Evolutionary conservation across 176 grass and related monocot genomes (phyloP), one percentile per base, ranked within the genome.

Genomic region (Dendrocalamus sinicus): DNA sequence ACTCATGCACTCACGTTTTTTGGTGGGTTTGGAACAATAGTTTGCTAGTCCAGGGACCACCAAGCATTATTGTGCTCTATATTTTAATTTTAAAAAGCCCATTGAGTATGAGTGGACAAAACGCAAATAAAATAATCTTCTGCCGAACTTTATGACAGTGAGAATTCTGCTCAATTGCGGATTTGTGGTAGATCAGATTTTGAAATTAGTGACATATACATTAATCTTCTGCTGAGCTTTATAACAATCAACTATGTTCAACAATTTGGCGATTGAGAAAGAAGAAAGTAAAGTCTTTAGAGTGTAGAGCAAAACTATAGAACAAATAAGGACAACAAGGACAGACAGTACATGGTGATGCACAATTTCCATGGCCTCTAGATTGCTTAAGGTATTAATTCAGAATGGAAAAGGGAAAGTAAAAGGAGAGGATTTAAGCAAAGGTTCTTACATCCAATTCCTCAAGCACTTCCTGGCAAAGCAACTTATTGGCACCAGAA

Each of bases 391-490:
- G 35, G 20, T 22, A 39, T 44, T 85, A 41, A 26, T 53, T 64
- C 40, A 67, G 32, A 76, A 61, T 67, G 50, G 16, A 75, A 54
- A 84, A 67, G 22, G 81, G 2, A 51, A 48, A 16, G 12, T 77
- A 66, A 77, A 65, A 47, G 12, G 22, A 71, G 68, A 48, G n/a
- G 66, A 81, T 82, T 72, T 39, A 70, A 89, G 59, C 2, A 75
- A 55, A 89, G 64, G 9, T 84, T 92, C 91, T 95, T 98, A 98
- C 96, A 91, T 96, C 93, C 28, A 98, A 93, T 91, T 98, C 96
- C 83, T 96, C 93, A 19, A 98, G 91, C 24, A 98, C 96, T 92
- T 92, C 90, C 83, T 96, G 96, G 80, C 91, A 91, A 66, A 96
- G 92, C 46, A 94, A 86, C 84, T 96, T 98, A 81, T 98, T 98